These are phyloP conservation scores for Cladophialophora bantiana DNA, from an alignment of 2,329 filamentous ascomycete species.

Conservation along the genomic window DNA sequence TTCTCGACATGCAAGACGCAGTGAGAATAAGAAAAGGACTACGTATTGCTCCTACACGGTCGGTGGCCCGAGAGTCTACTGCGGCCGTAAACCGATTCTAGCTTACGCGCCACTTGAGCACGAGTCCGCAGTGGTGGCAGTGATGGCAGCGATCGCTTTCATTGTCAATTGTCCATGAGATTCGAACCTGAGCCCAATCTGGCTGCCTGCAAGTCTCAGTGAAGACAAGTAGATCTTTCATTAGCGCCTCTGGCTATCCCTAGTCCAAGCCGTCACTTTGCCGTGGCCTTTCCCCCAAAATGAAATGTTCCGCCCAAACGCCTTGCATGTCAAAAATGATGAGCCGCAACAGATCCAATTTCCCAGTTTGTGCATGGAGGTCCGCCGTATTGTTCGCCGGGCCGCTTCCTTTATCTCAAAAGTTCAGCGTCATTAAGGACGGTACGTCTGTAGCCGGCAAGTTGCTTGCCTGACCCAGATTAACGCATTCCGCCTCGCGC, in stretches of 20 bases:
- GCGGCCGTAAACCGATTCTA: too few species aligned
- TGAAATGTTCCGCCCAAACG: slow-evolving; percentile 15
- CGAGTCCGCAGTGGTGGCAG: too few species aligned
- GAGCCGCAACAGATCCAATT: slow-evolving; percentile 5
- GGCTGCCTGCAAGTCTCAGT: background rate
- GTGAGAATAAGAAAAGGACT: too few species aligned
- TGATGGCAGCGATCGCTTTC: too few species aligned
- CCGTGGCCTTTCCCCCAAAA: slow-evolving; percentile 9
- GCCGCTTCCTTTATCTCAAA: slow-evolving; percentile 1
- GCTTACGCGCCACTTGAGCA: too few species aligned
- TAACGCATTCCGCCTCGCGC: background rate
- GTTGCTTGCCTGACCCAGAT: background rate
- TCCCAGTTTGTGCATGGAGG: slow-evolving; percentile 1
- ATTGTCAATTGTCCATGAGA: background rate
- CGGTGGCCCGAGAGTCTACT: too few species aligned
- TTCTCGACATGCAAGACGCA: too few species aligned
- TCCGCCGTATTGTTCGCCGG: slow-evolving; percentile 1
- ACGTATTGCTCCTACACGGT: too few species aligned
- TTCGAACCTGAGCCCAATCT: background rate
- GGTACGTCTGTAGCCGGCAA: background rate
- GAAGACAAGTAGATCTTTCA: slow-evolving; percentile 7
- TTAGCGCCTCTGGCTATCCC: slow-evolving; percentile 6
- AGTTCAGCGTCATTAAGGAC: background rate
- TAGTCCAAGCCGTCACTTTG: slow-evolving; percentile 4
- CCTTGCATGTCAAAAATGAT: slow-evolving; percentile 27